Evolutionary conservation across 805 yeast genomes (phyloP), one percentile per base, ranked within the genome.

Genomic region (Metschnikowia cubensis): DNA sequence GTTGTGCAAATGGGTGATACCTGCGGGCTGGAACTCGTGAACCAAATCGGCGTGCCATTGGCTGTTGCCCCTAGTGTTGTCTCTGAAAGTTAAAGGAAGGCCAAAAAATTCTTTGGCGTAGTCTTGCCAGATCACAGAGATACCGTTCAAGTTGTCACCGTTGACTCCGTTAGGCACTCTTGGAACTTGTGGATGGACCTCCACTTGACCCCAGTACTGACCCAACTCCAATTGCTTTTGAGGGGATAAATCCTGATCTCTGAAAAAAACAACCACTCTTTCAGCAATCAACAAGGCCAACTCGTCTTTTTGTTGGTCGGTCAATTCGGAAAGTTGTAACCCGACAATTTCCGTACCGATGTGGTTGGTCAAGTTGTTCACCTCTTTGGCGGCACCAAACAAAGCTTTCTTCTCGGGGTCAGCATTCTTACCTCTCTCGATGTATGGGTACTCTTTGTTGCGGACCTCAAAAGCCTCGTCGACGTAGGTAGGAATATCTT

Each of bases 21-120:
- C 82, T 2, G 85, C 78, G 5, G 85, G 84, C 49, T 77, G 79
- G 42, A 69, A 67, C 65, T 81, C 85, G 57, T 80, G 83, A 38
- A 75, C 75, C 46, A 81, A 69, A 59, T 80, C 84, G 6, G 82
- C 72, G 67, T 80, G 84, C 59, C 60, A 57, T 37, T 51, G 54
- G 22, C 56, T 25, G 44, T 54, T 55, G 1, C 67, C 67, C 17
- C 53, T 51, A 40, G 52, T 60, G 42, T 64, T 54, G 39, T 60
- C 56, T 53, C 61, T 69, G 61, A 64, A 70, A 8, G 63, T 59
- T 42, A 67, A 55, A 13, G 61, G 59, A 41, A 66, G 57, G 1
- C 57, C 57, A 43, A 46, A 50, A 25, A 65, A 64, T 31, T 62
- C 59, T 17, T 42, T 40, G 37, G 59, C 59, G 50, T 58, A 60